Evolutionary conservation across 441 rosid genomes (phyloP), one percentile per base, ranked within the genome.

Genomic region (Gossypium davidsonii): DNA sequence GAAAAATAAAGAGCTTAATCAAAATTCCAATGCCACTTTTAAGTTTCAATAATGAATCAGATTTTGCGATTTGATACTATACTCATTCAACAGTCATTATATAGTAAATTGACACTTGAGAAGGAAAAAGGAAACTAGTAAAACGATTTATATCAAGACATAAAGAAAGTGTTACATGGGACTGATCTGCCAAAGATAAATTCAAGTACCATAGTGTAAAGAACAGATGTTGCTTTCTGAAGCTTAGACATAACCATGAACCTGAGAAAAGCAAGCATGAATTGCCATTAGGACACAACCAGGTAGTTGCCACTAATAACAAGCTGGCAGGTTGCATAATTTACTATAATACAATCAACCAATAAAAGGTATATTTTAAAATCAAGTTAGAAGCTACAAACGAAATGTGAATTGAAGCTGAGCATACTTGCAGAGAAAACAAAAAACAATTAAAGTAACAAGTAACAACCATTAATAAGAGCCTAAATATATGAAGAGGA

Each of bases 221-320:
- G 73, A 20, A 69, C 39, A 26, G 73, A 69, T 69, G 73, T 0
- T 0, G 48, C 51, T 53, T 55, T 53, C 34, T 69, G 62, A 18
- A 34, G 23, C 73, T 6, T 69, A 10, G 73, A 53, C 12, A 69
- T 34, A 52, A 69, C 48, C 73, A 69, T 69, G 73, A 69, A 69
- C 73, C 73, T 69, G 62, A 53, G 18, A 28, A 34, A 49, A 69
- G 62, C 17, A 53, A 69, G 18, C 31, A 18, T 28, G 25, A 49
- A n/a, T n/a, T 67, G 25, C 5, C 1, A 37, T 69, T 3, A 18
- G 48, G 11, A 53, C 46, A 18, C 48, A 15, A 51, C 26, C 2
- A 52, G 15, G 26, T 28, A 15, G 60, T 52, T 26, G 28, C 20
- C 55, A 52, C 17, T 2, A 31, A 31, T 5, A 51, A 69, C 6